Percentiles rank a stretch among this genome's conserved stretches.
Conservation (phyloP, 441 rosid genomes). For the Populus hybrid region DNA sequence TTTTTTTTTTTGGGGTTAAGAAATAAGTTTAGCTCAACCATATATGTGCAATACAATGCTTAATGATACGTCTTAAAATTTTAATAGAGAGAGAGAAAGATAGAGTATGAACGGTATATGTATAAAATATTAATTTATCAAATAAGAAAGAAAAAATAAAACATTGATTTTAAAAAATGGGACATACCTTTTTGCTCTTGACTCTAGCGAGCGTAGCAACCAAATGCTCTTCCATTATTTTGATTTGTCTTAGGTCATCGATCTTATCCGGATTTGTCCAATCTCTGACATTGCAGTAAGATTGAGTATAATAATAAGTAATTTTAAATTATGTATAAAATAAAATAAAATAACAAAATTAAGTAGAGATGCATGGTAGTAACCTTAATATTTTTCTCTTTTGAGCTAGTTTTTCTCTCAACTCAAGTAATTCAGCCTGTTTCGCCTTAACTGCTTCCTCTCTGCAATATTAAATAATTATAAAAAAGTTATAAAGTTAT, state of each 20-base stretch:
- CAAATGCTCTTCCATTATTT: constrained; percentile 20
- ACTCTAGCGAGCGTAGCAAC: background rate
- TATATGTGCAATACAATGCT: background rate
- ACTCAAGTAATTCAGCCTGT: background rate
- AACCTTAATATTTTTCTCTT: constrained; percentile 12
- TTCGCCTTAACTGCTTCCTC: background rate
- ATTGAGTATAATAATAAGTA: background rate
- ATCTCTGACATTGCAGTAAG: background rate
- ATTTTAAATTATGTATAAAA: background rate
- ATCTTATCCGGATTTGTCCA: constrained; percentile 10
- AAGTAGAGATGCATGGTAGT: background rate
- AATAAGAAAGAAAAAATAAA: no score
- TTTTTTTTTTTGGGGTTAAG: no score
- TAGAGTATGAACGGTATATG: no score
- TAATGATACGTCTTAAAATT: background rate
- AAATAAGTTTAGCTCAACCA: no score
- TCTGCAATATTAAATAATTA: background rate
- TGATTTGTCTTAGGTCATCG: constrained; percentile 6
- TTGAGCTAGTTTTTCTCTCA: constrained; percentile 1
- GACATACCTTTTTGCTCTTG: background rate
- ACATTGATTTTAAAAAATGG: background rate
- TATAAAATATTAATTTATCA: no score
- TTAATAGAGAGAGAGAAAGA: no score
- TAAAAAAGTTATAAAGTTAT: background rate
- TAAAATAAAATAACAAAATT: background rate